Conservation (phyloP, 208 protist species). For the Herpetomonas samuelpessoai region DNA sequence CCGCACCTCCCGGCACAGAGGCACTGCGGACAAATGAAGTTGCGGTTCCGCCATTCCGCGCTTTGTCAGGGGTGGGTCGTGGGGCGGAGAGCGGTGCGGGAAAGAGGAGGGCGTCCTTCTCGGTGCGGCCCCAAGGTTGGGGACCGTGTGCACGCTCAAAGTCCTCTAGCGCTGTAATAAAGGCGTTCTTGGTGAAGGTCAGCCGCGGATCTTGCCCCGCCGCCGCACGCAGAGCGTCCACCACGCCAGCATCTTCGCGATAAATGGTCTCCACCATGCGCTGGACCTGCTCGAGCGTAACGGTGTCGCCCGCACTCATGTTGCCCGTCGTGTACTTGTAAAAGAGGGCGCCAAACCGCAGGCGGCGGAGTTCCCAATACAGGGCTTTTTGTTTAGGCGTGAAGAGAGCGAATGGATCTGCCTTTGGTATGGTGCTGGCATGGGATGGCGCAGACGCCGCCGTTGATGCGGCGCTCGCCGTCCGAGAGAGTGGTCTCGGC, state of each 20-base stretch:
- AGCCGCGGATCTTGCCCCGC: slow-evolving; percentile 9
- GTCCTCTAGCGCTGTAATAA: slow-evolving; percentile 50
- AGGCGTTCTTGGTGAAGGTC: slow-evolving; percentile 38
- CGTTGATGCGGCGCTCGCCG: neutral
- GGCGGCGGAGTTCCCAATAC: slow-evolving; percentile 36
- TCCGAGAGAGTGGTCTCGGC: too few relatives aligned
- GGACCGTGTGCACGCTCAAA: slow-evolving; percentile 50
- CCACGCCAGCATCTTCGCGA: slow-evolving; percentile 57
- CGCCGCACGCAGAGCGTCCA: slow-evolving; percentile 36
- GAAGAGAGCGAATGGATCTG: neutral
- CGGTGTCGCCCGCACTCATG: slow-evolving; percentile 14
- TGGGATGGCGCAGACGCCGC: neutral
- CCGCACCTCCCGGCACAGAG: too few relatives aligned
- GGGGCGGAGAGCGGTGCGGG: slow-evolving; percentile 7
- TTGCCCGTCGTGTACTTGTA: slow-evolving; percentile 67
- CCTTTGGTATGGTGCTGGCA: neutral
- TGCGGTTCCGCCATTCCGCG: too few relatives aligned
- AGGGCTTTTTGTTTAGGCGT: slow-evolving; percentile 6
- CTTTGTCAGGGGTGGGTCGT: too few relatives aligned
- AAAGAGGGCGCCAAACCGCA: slow-evolving; percentile 79
- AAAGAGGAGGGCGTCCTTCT: slow-evolving; percentile 23
- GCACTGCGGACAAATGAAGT: too few relatives aligned
- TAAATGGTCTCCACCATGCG: slow-evolving; percentile 48
- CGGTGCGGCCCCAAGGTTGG: slow-evolving; percentile 46
- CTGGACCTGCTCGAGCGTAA: slow-evolving; percentile 42